Evolutionary conservation across 2,329 filamentous ascomycete genomes (phyloP), one percentile per base, ranked within the genome.

Genomic region (Penicillium crustosum): DNA sequence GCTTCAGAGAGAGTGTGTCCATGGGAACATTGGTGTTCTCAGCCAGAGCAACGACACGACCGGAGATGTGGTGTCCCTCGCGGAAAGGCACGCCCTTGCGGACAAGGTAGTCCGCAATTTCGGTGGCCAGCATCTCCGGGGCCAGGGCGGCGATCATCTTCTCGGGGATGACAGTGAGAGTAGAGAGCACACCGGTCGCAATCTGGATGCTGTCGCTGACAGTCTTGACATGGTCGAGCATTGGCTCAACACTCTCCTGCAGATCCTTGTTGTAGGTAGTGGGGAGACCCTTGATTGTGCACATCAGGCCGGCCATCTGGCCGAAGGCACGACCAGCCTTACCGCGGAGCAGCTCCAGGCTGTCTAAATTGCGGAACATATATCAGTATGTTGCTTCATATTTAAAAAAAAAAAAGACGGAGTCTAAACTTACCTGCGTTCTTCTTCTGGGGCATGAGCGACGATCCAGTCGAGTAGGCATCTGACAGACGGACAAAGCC

Each of bases 261-360:
- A 95, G 77, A 74, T 96, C 91, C 77, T 95, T 96, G 81, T 95
- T 93, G 81, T 95, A 95, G 3, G 89, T 91, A 43, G 84, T 89
- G 2, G 90, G 89, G 29, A 94, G 83, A 55, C 89, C 89, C 75
- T 89, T 88, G 74, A 87, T 75, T 38, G 86, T 90, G 78, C 87
- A 87, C 83, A 91, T 91, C 63, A 94, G 77, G 38, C 90, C 90
- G 6, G 89, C 84, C 86, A 93, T 89, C 63, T 91, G 88, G 27
- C 91, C 91, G 69, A 95, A 93, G 4, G 86, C 84, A 58, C 89
- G 82, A 1, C 90, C 90, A 31, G 83, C 81, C 79, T 93, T 93
- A 52, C 90, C 90, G n/a, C 90, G 83, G 59, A 93, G 82, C 36
- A 93, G 79, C 68, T 90, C 86, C 21, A 93, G 80, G 41, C 84